Conservation (phyloP, 208 protist species). For the Acanthamoeba healyi region DNA sequence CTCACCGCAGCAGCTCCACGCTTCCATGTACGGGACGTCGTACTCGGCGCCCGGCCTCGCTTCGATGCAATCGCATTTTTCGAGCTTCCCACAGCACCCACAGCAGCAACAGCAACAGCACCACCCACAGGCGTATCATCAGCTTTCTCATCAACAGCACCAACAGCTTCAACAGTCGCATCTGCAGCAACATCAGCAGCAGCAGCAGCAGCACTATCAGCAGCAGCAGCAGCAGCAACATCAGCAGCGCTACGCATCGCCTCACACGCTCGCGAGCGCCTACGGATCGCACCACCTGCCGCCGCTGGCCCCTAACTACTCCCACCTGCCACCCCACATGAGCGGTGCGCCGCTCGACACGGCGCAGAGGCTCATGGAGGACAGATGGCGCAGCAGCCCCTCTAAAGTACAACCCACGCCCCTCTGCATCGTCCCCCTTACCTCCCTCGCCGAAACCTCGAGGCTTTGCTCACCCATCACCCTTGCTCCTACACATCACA, state of each 20-base stretch:
- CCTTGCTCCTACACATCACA: no score
- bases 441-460: no score
- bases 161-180: background rate
- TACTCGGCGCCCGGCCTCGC: background rate
- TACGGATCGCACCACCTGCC: background rate
- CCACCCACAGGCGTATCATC: no score
- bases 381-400: slow-evolving; percentile 7
- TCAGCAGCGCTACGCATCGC: background rate
- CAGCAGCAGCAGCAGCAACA: background rate
- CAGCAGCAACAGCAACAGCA: background rate
- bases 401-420: no score
- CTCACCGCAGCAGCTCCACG: background rate
- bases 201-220: background rate
- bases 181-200: background rate
- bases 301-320: background rate
- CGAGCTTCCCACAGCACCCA: background rate
- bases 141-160: background rate
- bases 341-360: background rate
- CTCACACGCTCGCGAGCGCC: background rate
- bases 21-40: background rate
- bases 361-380: slow-evolving; percentile 16
- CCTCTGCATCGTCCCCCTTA: no score
- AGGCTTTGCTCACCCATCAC: no score
- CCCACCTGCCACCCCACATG: background rate
- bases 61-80: background rate